Evolutionary conservation across 768 basidiomycete species (phyloP), one percentile per base, ranked within the genome.

Genomic region (Collybia sp.): DNA sequence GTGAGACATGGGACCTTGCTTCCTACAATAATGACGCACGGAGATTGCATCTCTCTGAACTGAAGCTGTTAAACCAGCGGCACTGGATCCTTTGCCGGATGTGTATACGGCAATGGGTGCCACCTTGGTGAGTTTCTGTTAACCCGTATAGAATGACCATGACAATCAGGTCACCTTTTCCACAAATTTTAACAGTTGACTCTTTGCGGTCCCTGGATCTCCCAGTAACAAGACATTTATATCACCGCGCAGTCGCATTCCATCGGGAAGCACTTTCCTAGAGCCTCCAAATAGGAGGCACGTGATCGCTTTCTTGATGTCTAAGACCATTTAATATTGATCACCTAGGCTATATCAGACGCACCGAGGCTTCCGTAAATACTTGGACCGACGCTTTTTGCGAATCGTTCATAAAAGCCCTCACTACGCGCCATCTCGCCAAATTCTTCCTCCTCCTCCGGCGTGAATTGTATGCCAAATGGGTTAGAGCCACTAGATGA

Each of bases 71-170:
- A 99, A 68, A 85, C 96, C 96, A 41, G 96, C 96, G 8, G 96
- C 96, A 68, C 93, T 96, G 5, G 92, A 93, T 42, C 96, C 96
- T 61, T 99, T 99, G 3, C 96, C 96, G 13, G 94, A 96, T 0
- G 96, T 98, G 62, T 99, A 98, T 1, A 99, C 96, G 0, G 95
- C 90, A 50, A 98, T 94, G 0, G 96, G 96, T 1, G 96, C 93
- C 40, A 97, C 94, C 88, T 92, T 46, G 6, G 39, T 5, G 40
- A 5, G 13, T 12, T 12, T 42, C 20, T 44, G 31, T 51, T 38
- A 52, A 10, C 32, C 15, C 31, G 9, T 15, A 46, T 13, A 40
- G 40, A 43, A 9, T 17, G 4, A 32, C 20, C 8, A 12, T 5
- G 42, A 39, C 36, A 31, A 39, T 19, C 35, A 13, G 44, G 56